Evolutionary conservation across 2,329 filamentous ascomycete species (phyloP).

Genomic region (Epichloe hybrida): DNA sequence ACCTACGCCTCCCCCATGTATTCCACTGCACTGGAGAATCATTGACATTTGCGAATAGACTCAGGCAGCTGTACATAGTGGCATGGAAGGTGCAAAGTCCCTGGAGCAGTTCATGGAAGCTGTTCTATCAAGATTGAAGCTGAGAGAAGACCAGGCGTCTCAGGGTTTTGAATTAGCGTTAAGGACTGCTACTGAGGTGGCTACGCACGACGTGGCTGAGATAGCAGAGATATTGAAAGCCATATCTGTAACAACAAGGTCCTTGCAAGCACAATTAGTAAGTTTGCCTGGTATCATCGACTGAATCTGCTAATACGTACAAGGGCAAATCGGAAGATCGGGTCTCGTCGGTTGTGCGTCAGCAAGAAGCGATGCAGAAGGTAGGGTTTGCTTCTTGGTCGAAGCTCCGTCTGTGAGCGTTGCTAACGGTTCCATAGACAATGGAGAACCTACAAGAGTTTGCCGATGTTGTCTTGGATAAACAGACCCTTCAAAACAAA

Average conservation of each 20-base stretch:
- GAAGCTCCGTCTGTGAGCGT: slow-evolving; percentile 20
- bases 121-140: slow-evolving; percentile 25
- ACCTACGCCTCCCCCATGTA: background rate
- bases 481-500: slow-evolving; percentile 24
- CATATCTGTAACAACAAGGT: slow-evolving; percentile 24
- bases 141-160: slow-evolving; percentile 27
- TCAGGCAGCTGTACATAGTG: slow-evolving; percentile 10
- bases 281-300: slow-evolving; percentile 9
- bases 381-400: slow-evolving; percentile 4
- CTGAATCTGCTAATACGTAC: background rate
- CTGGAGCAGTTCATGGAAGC: slow-evolving; percentile 29
- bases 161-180: slow-evolving; percentile 31
- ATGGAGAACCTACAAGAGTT: slow-evolving; percentile 28
- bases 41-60: slow-evolving; percentile 12
- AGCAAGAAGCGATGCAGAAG: slow-evolving; percentile 1
- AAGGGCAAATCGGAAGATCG: slow-evolving; percentile 3
- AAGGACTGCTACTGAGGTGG: slow-evolving; percentile 17
- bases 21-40: background rate
- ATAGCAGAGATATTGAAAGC: slow-evolving; percentile 25
- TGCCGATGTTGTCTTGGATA: slow-evolving; percentile 25
- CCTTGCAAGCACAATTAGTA: slow-evolving; percentile 35
- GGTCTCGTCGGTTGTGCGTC: background rate
- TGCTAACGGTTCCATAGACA: slow-evolving; percentile 18
- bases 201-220: slow-evolving; percentile 22
- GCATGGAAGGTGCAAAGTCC: slow-evolving; percentile 26